Evolutionary conservation across 2,329 filamentous ascomycete species (phyloP).

Genomic region (Ophiostoma quercus): DNA sequence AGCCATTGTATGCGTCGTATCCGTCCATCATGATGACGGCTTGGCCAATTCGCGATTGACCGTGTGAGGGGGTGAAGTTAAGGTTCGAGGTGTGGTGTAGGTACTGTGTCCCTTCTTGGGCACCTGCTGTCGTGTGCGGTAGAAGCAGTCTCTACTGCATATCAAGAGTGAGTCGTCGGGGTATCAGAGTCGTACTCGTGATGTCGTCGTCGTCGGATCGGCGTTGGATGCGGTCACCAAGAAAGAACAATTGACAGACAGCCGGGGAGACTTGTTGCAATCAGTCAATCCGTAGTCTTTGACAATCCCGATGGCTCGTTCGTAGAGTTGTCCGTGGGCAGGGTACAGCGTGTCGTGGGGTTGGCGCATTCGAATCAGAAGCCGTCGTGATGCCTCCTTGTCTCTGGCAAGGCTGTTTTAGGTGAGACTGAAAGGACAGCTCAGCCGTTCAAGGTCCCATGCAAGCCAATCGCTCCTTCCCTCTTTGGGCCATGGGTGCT

Average conservation of each 20-base stretch:
- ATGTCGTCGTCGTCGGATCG: neutral
- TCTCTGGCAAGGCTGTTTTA: neutral
- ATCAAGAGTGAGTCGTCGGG: neutral
- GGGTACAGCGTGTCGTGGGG: neutral
- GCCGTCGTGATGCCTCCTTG: neutral
- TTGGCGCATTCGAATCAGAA: conserved; percentile 4
- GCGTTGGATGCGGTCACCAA: neutral
- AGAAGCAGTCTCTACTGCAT: neutral
- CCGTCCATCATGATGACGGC: conserved; percentile 61
- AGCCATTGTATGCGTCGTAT: conserved; percentile 76
- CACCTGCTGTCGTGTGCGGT: neutral
- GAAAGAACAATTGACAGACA: neutral
- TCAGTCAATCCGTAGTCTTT: neutral
- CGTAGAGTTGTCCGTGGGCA: neutral
- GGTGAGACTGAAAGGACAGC: conserved; percentile 25
- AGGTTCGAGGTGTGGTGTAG: neutral
- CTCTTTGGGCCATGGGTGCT: conserved; percentile 1
- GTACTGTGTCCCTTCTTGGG: neutral
- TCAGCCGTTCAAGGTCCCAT: conserved; percentile 19
- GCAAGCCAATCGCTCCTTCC: conserved; percentile 10
- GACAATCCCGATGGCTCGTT: neutral
- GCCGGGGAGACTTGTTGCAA: neutral
- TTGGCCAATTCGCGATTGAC: neutral
- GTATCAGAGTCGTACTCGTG: neutral
- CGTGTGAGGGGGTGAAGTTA: neutral